A percentile compares a stretch with the other conserved stretches of the same genome.
phyloP scores from a whole-genome alignment of 345 rosid species.

The Crucihimalaya himalaica region DNA sequence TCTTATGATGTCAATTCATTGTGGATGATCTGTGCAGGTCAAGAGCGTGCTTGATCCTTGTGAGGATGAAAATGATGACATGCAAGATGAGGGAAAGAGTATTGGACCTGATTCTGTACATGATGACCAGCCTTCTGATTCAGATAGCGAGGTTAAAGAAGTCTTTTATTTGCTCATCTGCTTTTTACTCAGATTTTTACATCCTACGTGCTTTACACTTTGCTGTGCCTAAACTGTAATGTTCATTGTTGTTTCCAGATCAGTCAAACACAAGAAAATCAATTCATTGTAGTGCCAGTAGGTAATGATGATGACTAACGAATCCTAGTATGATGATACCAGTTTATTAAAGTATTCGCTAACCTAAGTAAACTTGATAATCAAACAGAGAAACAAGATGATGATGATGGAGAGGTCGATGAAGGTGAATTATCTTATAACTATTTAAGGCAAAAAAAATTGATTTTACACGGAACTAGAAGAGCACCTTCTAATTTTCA shows the following conservation, averaged over 20 bases:
- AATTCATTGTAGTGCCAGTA: conserved; percentile 60
- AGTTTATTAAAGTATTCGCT: conserved; percentile 17
- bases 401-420: conserved; percentile 56
- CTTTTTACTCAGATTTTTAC: conserved; percentile 1
- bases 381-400: conserved; percentile 64
- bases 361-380: conserved; percentile 31
- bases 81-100: conserved; percentile 69
- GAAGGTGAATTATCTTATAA: conserved; percentile 53
- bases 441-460: neutral
- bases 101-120: conserved; percentile 63
- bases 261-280: conserved; percentile 59
- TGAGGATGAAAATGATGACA: conserved; percentile 79
- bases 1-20: neutral
- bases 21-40: conserved; percentile 54
- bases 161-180: conserved; percentile 6
- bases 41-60: conserved; percentile 99
- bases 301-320: conserved; percentile 50
- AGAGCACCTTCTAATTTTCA: conserved; percentile 11
- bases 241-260: conserved; percentile 51
- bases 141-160: conserved; percentile 79
- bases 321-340: neutral
- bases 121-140: conserved; percentile 63
- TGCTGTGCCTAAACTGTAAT: neutral
- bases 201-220: neutral
- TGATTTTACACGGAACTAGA: neutral